Evolutionary conservation across 768 basidiomycete genomes (phyloP), one percentile per base, ranked within the genome.

Genomic region (Boletus coccyginus): DNA sequence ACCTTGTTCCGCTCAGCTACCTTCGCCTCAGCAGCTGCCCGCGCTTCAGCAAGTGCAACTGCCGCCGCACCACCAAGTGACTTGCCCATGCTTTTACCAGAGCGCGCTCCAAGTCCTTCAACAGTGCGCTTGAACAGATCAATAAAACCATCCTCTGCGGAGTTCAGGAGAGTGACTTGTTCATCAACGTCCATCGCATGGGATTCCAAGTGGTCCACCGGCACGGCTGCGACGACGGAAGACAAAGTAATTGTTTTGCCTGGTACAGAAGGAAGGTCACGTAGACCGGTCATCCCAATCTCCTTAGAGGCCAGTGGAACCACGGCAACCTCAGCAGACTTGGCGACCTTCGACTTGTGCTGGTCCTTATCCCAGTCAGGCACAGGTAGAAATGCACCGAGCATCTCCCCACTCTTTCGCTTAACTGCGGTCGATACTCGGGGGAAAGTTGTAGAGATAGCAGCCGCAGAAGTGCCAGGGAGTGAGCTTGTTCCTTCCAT

Each of bases 51-150:
- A 10, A 90, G 77, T 21, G 84, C 85, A 33, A 65, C 76, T 8
- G 77, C 81, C 3, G 66, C 63, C 5, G 79, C 81, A 42, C 71
- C 74, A 48, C 86, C 85, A 10, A 87, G 66, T 38, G 88, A 87
- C 64, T 85, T 89, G 50, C 80, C 79, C 66, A 78, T 74, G 49
- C 79, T 79, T 64, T 84, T 89, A 32, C 80, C 79, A 44, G 77
- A 65, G 5, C 81, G 81, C 17, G 82, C 76, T 17, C 86, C 86
- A 31, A 87, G 74, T 16, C 78, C 86, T 66, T 88, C 84, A 0
- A 91, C 82, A 1, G 84, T 89, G 64, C 81, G 84, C 73, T 88
- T 92, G 48, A 92, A 76, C 17, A 79, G 75, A 62, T 83, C 81
- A 42, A 92, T 77, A 59, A 87, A 80, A 21, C 80, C 86, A 32